These are phyloP conservation scores for Agaricus blazei DNA, from an alignment of 768 basidiomycete species.

Conservation along the genomic window DNA sequence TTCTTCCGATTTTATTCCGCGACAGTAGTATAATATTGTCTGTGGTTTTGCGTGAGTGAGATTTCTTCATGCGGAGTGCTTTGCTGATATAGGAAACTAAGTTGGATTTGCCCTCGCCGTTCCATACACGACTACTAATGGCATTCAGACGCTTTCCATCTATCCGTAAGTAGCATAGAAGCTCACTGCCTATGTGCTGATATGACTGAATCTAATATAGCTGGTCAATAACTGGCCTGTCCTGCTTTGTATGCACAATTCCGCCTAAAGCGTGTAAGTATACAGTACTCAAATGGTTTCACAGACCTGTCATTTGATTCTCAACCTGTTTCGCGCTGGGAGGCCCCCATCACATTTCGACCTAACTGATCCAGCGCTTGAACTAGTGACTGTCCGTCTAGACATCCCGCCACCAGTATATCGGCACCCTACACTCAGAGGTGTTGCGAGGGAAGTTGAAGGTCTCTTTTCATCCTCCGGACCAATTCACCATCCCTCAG, in stretches of 20 bases:
- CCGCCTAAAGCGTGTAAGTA: neutral
- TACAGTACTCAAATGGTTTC: neutral
- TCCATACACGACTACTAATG: neutral
- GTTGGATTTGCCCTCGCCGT: neutral
- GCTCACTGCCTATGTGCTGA: neutral
- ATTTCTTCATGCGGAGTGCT: neutral
- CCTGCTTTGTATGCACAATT: neutral
- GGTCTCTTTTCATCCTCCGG: too few relatives aligned
- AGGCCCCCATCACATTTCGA: neutral
- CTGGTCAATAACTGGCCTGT: neutral
- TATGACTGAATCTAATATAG: neutral
- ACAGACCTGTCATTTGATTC: neutral
- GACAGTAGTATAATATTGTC: neutral
- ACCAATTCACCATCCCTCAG: too few relatives aligned
- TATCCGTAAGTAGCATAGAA: neutral
- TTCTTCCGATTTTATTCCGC: neutral
- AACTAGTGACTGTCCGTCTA: too few relatives aligned
- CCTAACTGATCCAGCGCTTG: neutral
- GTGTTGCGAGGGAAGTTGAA: too few relatives aligned
- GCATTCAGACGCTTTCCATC: neutral
- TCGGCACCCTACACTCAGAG: too few relatives aligned
- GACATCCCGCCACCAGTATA: neutral
- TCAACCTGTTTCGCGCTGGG: neutral
- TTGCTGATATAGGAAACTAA: neutral
- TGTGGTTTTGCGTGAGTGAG: neutral